Evolutionary conservation across 2,329 filamentous ascomycete genomes (phyloP), one percentile per base, ranked within the genome.

Genomic region (Colletotrichum abscissum): DNA sequence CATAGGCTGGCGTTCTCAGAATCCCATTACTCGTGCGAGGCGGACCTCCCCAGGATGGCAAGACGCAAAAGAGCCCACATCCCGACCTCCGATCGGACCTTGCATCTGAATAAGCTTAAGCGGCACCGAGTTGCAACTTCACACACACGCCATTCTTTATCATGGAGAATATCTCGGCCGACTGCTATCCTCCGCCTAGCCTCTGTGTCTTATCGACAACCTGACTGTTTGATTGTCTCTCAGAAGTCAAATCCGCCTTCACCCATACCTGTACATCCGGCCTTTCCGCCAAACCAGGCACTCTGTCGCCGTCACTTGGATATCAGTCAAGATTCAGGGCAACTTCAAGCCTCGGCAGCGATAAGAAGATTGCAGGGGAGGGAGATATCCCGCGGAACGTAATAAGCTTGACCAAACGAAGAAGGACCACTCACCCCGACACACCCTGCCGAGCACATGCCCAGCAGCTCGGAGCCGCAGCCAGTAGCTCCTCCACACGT

Each of bases 21-120:
- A 46, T 52, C 28, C 35, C 67, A 73, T 70, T 73, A 73, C 70
- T 73, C 70, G 67, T 59, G 70, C 55, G 35, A 52, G 42, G 14
- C 54, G 54, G 59, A 28, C 59, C 46, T 55, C 33, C 30, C 67
- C 22, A 33, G 19, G 9, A 57, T 35, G 46, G 19, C 46, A 49
- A 56, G 52, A 28, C 30, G 55, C 24, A 12, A 33, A 63, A 49
- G 28, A 49, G 28, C 60, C 70, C 60, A 70, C 60, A 70, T 60
- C 52, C 67, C 60, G 55, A 52, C 67, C 67, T 70, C 56, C 67
- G 70, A 73, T 73, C 67, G 67, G 70, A 70, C 70, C 67, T 65
- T 62, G 67, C 67, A 58, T 70, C 59, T 49, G 67, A 73, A 62
- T 70, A 73, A 70, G 67, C 70, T 73, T 66, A 70, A 73, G 60